Base-by-base conservation (phyloP, 1,284 basidiomycete genomes). In the Dichomitus squalens region DNA sequence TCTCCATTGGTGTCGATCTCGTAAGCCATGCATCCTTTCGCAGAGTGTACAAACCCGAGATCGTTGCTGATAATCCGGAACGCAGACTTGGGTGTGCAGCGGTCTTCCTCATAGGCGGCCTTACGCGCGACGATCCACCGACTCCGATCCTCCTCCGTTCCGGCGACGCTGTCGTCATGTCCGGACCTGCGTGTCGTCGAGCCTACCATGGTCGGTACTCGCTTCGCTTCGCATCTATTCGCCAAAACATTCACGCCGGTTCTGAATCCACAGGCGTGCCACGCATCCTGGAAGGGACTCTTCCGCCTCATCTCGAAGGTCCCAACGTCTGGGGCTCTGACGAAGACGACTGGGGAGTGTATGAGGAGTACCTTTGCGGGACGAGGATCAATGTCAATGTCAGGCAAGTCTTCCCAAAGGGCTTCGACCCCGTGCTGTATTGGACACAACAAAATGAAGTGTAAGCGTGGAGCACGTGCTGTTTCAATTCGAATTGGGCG, bases 161-260 rank as follows among this genome's bases (percentile, higher is more conserved):
- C 0, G 95, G 95, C 7, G 95, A 97, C 69, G 84, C 90, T 0
- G 77, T 96, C n/a, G 86, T 96, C 66, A 96, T 97, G 93, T 90
- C 91, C 1, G 95, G 95, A 0, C 90, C 90, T 23, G 75, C 77
- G 23, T 92, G 92, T 63, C 80, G 95, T 52, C 79, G 93, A 39
- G 90, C 88, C 25, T 97, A 93, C 70, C 95, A 97, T 65, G 95
- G 90, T 87, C 49, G 9, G 35, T 18, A 11, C 39, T 7, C 18
- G 1, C 1, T 40, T 18, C 20, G n/a, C 16, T 11, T 43, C 9
- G 33, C 35, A 18, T 31, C 4, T 4, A 14, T 1, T 25, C n/a
- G 9, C n/a, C n/a, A n/a, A n/a, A n/a, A n/a, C n/a, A 27, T 39
- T 16, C 25, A 21, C 8, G 23, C 25, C 38, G 23, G 43, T 2